Conservation (phyloP, 192 early-diverging fungal genomes). For the Linnemannia hyalina region DNA sequence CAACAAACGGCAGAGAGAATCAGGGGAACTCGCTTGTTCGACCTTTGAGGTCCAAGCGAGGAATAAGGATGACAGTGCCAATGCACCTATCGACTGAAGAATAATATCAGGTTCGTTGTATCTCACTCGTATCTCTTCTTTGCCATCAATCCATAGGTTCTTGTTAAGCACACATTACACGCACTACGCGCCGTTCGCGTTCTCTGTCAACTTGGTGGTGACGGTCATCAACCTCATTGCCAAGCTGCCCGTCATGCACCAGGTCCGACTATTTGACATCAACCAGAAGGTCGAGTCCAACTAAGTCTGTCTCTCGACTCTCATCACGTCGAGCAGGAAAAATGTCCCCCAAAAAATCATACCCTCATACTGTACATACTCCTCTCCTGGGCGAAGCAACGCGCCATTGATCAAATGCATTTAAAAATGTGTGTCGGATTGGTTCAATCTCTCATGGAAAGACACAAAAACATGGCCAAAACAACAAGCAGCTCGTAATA, state of each 20-base stretch:
- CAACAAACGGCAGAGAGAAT: background rate
- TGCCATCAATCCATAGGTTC: slow-evolving; percentile 68
- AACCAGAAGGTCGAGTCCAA: slow-evolving; percentile 62
- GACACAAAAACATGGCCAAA: background rate
- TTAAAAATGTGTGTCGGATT: background rate
- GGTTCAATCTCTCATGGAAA: background rate
- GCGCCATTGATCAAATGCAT: background rate
- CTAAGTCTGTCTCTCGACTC: background rate
- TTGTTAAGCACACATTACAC: slow-evolving; percentile 95
- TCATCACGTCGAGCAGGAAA: background rate
- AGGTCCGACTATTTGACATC: slow-evolving; percentile 95
- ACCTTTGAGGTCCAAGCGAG: background rate
- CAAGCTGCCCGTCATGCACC: slow-evolving; percentile 91
- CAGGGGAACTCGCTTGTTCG: background rate
- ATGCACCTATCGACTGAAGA: background rate
- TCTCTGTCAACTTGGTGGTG: slow-evolving; percentile 89
- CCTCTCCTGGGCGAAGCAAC: background rate
- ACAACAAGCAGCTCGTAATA: background rate
- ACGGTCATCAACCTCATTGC: slow-evolving; percentile 89
- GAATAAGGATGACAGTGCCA: background rate
- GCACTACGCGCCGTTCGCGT: slow-evolving; percentile 90
- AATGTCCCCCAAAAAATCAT: background rate
- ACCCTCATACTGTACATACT: slow-evolving; percentile 2
- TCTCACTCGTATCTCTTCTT: background rate
- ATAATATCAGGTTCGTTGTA: background rate